These are phyloP conservation scores for Rhododendron williamsianum DNA, from an alignment of 148 eudicot genomes.

Conservation along the genomic window DNA sequence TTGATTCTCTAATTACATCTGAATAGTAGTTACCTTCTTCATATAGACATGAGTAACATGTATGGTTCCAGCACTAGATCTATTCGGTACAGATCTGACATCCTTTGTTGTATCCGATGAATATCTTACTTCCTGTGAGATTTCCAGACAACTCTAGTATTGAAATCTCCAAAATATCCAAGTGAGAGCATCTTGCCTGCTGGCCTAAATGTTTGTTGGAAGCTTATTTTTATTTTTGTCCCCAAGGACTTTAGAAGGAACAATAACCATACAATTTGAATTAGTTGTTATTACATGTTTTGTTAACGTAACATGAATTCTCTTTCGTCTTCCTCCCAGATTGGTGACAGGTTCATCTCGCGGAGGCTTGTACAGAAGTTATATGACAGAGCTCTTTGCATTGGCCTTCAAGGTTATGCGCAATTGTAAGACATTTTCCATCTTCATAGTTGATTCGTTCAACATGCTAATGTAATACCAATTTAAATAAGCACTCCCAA, in stretches of 20 bases:
- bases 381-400: constrained; percentile 85
- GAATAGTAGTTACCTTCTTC: not conserved
- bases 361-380: constrained; percentile 71
- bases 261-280: not conserved
- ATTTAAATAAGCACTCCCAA: not conserved
- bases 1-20: not conserved
- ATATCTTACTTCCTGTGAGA: not conserved
- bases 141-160: not conserved
- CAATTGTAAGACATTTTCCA: constrained; percentile 56
- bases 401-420: constrained; percentile 92
- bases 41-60: not conserved
- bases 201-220: not conserved
- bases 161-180: not conserved
- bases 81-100: not conserved
- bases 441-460: constrained; percentile 19
- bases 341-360: constrained; percentile 79
- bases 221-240: not conserved
- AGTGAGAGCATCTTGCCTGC: not conserved
- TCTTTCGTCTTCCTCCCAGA: constrained; percentile 34
- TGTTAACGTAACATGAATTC: not conserved
- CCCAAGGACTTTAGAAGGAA: not conserved
- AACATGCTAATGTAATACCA: not conserved
- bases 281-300: not conserved
- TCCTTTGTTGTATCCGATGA: not conserved
- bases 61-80: not conserved